These are phyloP conservation scores for Pseudocohnilembus persalinus DNA, from an alignment of 169 alveolate species.

Conservation along the genomic window DNA sequence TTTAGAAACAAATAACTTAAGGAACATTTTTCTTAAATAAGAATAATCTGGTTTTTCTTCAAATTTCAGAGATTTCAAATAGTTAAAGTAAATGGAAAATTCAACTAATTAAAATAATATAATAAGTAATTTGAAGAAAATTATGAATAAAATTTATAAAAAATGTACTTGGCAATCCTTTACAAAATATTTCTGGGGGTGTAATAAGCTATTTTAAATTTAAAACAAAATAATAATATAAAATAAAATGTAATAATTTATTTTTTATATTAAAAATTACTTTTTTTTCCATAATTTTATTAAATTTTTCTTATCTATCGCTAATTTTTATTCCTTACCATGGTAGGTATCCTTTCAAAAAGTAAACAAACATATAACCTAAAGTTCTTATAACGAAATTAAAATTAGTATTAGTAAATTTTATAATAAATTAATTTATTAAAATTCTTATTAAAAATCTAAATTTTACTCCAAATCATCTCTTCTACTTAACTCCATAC, in stretches of 20 bases:
- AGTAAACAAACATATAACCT: conserved; percentile 60
- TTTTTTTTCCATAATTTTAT: conserved; percentile 61
- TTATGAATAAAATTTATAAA: no score
- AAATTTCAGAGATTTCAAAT: conserved; percentile 61
- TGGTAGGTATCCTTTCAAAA: conserved; percentile 55
- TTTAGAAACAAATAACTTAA: conserved; percentile 30
- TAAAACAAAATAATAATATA: no score
- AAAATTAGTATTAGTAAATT: no score
- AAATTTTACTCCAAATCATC: conserved; percentile 72
- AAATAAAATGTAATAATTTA: no score
- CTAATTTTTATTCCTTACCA: conserved; percentile 63
- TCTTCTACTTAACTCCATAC: conserved; percentile 71
- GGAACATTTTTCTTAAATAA: conserved; percentile 61
- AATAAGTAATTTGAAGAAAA: no score
- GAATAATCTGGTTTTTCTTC: conserved; percentile 76
- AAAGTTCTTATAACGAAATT: no score
- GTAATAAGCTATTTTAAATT: no score
- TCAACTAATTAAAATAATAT: no score
- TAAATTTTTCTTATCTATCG: conserved; percentile 53
- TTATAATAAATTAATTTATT: no score
- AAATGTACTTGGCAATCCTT: conserved; percentile 65
- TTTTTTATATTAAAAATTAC: no score
- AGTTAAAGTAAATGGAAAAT: conserved; percentile 56
- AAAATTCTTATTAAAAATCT: no score
- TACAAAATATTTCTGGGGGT: conserved; percentile 57